Percentiles rank a stretch among this genome's conserved stretches.
Evolutionary conservation across 371 early-diverging fungal genomes (phyloP).

Genomic region (Mortierella sp.): DNA sequence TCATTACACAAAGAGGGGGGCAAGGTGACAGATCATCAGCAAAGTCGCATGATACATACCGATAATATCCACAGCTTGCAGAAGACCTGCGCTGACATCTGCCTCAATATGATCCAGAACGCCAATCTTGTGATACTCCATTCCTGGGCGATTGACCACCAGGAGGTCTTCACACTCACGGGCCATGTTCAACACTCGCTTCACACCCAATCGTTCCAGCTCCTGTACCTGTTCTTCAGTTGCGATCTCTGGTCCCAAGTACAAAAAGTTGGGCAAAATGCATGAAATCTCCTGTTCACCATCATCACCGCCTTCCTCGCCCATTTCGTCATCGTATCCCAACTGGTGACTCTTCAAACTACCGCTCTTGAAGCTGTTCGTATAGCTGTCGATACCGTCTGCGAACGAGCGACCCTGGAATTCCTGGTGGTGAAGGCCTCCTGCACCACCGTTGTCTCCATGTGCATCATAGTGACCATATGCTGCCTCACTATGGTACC

Average conservation of each 20-base stretch:
- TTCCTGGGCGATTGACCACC: conserved; percentile 37
- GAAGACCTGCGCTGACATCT: conserved; percentile 68
- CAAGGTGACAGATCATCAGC: background rate
- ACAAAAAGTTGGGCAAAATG: conserved; percentile 68
- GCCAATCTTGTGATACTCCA: conserved; percentile 68
- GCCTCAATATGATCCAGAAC: conserved; percentile 70
- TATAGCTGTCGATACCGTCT: conserved; percentile 37
- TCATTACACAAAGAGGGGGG: background rate
- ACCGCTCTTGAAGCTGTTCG: conserved; percentile 20
- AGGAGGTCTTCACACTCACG: conserved; percentile 71
- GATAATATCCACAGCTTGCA: conserved; percentile 69
- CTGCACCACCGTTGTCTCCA: background rate
- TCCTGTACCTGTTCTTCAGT: conserved; percentile 63
- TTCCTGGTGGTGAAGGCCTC: conserved; percentile 10
- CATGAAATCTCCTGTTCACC: conserved; percentile 69
- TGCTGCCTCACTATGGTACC: conserved; percentile 17
- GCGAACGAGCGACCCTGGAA: conserved; percentile 26
- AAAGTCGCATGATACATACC: conserved; percentile 61
- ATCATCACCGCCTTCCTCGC: conserved; percentile 52
- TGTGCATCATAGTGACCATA: conserved; percentile 7
- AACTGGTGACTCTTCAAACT: conserved; percentile 11
- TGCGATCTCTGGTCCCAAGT: conserved; percentile 70
- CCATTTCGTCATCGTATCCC: conserved; percentile 21
- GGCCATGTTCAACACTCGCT: conserved; percentile 72
- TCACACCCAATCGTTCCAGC: conserved; percentile 57